Conservation (phyloP, 805 yeast genomes). For the Candida parachauliodes region DNA sequence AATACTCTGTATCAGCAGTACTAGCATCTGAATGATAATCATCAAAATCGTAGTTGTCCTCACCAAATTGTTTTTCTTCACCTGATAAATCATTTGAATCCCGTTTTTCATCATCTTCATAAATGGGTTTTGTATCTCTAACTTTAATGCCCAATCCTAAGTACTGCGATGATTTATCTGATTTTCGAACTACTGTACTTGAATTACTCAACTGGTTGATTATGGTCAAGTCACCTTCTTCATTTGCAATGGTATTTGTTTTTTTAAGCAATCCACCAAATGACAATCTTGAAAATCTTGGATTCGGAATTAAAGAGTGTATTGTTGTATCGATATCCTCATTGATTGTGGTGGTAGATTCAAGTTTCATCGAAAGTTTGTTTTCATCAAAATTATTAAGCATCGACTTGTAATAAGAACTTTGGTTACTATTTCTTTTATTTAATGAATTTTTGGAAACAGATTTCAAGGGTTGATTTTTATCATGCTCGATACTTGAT, state of each 20-base stretch:
- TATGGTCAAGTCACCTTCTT: constrained; percentile 13
- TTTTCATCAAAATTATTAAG: constrained; percentile 17
- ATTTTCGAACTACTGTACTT: constrained; percentile 19
- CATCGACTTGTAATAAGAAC: constrained; percentile 18
- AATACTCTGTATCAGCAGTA: constrained; percentile 12
- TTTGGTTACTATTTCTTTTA: constrained; percentile 8
- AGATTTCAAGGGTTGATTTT: constrained; percentile 2
- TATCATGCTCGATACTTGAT: no score
- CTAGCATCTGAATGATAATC: constrained; percentile 20
- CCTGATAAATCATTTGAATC: background rate
- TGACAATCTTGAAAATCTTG: constrained; percentile 40
- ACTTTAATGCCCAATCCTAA: constrained; percentile 28
- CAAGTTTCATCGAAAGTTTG: background rate
- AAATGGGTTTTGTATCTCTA: constrained; percentile 4
- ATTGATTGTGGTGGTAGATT: background rate
- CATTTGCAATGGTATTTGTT: constrained; percentile 11
- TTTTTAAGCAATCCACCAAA: constrained; percentile 33
- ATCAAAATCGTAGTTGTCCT: constrained; percentile 13
- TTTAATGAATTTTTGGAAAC: constrained; percentile 4
- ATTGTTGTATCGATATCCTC: constrained; percentile 9
- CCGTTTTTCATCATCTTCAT: constrained; percentile 5
- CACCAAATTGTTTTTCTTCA: constrained; percentile 5
- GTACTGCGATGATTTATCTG: constrained; percentile 10
- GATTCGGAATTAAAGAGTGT: constrained; percentile 28
- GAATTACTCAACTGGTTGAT: constrained; percentile 12